These are phyloP conservation scores for Colletotrichum lupini DNA, from an alignment of 2,329 filamentous ascomycete species.

Conservation along the genomic window DNA sequence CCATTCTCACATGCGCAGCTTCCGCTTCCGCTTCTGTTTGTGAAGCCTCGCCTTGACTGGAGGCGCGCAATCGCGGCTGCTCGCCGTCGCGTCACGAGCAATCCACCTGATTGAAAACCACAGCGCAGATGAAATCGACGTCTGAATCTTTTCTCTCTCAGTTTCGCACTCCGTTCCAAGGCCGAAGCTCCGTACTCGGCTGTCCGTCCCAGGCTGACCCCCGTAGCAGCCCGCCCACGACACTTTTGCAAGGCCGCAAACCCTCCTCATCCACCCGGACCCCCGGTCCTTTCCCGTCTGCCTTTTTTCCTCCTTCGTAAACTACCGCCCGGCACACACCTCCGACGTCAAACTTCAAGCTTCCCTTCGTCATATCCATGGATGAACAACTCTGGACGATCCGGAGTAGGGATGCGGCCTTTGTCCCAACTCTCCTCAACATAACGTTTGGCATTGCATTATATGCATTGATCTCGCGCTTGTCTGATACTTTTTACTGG, in stretches of 20 bases:
- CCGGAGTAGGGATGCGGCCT: conserved; percentile 2
- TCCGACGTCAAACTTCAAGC: conserved; percentile 26
- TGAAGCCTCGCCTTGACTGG: neutral
- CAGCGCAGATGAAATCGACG: neutral
- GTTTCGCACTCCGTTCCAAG: neutral
- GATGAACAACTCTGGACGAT: conserved; percentile 27
- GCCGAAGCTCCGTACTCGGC: neutral
- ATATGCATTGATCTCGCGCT: conserved; percentile 31
- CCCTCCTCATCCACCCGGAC: conserved; percentile 1
- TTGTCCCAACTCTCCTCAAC: neutral
- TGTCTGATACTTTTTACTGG: neutral
- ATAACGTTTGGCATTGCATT: conserved; percentile 26
- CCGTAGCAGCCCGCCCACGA: neutral
- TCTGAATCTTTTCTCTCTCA: neutral
- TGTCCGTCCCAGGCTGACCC: neutral
- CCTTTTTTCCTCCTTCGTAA: neutral
- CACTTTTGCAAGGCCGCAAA: neutral
- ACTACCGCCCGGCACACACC: conserved; percentile 6
- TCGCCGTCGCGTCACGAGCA: neutral
- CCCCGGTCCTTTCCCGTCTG: neutral
- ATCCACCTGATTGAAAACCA: neutral
- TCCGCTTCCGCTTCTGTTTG: neutral
- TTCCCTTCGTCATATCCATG: conserved; percentile 21
- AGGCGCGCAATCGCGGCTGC: neutral
- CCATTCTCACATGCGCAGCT: neutral